Evolutionary conservation across 345 rosid genomes (phyloP).

Genomic region (Linum trigynum): DNA sequence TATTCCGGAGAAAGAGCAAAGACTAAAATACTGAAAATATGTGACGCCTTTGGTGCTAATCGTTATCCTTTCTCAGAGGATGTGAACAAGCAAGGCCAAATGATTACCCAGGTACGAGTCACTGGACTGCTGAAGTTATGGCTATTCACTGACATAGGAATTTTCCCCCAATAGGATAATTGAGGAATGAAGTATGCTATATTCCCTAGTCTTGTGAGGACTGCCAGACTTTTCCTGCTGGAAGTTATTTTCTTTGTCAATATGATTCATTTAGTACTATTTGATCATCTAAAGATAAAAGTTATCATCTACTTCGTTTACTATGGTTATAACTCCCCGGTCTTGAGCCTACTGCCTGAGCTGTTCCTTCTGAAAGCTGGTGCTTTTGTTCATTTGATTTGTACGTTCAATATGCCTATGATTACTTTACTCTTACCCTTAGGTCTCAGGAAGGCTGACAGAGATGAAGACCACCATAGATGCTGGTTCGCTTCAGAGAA

Average conservation of each 20-base stretch:
- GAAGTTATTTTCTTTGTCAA: too few species aligned
- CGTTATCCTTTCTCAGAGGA: constrained; percentile 87
- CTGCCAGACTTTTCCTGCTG: too few species aligned
- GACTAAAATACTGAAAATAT: constrained; percentile 79
- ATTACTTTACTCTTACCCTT: constrained; percentile 10
- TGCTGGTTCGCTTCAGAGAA: constrained; percentile 59
- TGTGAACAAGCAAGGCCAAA: constrained; percentile 56
- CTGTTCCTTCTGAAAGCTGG: not conserved
- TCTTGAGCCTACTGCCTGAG: not conserved
- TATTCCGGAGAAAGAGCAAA: constrained; percentile 88
- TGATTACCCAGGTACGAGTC: constrained; percentile 49
- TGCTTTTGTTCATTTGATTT: not conserved
- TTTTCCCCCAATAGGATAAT: not conserved
- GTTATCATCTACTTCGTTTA: too few species aligned
- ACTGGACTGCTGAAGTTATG: not conserved
- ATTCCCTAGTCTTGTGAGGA: too few species aligned
- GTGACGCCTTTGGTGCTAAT: constrained; percentile 98
- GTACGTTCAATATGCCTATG: not conserved
- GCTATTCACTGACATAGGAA: not conserved
- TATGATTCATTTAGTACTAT: too few species aligned
- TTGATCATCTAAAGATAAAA: too few species aligned
- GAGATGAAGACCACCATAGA: constrained; percentile 73
- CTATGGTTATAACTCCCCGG: too few species aligned
- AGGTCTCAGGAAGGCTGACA: constrained; percentile 65
- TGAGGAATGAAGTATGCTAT: not conserved